Evolutionary conservation across 129 eudicot genomes (phyloP).

Genomic region (Saposhnikovia divaricata): DNA sequence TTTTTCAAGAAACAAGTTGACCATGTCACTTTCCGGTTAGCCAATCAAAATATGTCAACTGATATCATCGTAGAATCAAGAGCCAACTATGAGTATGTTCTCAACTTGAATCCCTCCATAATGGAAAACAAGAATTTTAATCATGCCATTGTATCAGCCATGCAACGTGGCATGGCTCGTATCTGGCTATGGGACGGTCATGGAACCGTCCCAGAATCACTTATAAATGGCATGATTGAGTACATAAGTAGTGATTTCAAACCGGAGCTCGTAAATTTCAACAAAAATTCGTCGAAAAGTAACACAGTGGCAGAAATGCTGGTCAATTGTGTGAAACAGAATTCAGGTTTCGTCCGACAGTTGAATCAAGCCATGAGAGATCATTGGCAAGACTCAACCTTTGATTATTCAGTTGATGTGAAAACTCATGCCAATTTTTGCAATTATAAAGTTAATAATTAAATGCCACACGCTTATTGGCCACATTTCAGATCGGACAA

Average conservation of each 20-base stretch:
- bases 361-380: constrained; percentile 47
- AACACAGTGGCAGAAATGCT: constrained; percentile 40
- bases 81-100: constrained; percentile 18
- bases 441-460: background rate
- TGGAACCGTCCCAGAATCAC: constrained; percentile 26
- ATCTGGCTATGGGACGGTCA: constrained; percentile 46
- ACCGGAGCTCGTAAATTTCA: constrained; percentile 2
- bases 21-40: constrained; percentile 28
- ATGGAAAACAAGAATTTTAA: constrained; percentile 27
- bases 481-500: background rate
- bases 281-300: constrained; percentile 24
- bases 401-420: background rate
- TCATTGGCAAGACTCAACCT: constrained; percentile 37
- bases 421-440: background rate
- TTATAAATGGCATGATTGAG: constrained; percentile 56
- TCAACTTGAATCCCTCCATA: constrained; percentile 33
- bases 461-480: background rate
- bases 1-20: constrained; percentile 36
- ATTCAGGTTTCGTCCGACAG: constrained; percentile 31
- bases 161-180: constrained; percentile 40
- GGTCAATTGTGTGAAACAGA: constrained; percentile 26
- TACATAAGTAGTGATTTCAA: constrained; percentile 24
- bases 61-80: constrained; percentile 16
- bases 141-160: constrained; percentile 22
- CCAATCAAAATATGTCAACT: constrained; percentile 12